A percentile compares a stretch with the other conserved stretches of the same genome.
phyloP scores from a whole-genome alignment of 1,284 basidiomycete genomes.

The Irpex sp. region DNA sequence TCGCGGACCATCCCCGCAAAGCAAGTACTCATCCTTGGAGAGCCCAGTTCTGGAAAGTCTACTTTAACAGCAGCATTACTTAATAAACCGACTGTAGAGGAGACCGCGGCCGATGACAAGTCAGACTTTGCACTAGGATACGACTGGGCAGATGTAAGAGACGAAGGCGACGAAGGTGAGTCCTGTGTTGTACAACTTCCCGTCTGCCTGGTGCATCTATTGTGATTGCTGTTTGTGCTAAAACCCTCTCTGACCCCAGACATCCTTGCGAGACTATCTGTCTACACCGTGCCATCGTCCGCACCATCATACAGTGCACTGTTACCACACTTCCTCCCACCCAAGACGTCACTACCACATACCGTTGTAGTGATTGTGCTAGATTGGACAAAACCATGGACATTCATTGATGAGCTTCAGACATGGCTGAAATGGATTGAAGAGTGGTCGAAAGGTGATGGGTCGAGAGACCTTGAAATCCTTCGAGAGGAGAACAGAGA shows the following conservation, averaged over 20 bases:
- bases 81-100: constrained; percentile 56
- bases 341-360: constrained; percentile 66
- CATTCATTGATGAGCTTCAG: constrained; percentile 85
- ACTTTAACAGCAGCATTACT: constrained; percentile 66
- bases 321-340: constrained; percentile 82
- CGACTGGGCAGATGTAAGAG: constrained; percentile 81
- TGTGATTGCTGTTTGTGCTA: not conserved
- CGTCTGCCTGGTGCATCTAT: not conserved
- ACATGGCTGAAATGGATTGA: constrained; percentile 87
- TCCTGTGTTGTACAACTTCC: constrained; percentile 7
- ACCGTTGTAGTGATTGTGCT: constrained; percentile 84
- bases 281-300: constrained; percentile 87
- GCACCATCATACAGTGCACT: constrained; percentile 70
- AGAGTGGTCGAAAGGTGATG: constrained; percentile 71
- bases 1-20: constrained; percentile 83
- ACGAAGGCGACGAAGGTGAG: constrained; percentile 87
- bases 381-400: constrained; percentile 96
- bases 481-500: constrained; percentile 79
- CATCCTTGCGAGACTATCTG: constrained; percentile 80
- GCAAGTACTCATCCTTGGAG: constrained; percentile 79
- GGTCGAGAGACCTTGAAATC: constrained; percentile 64
- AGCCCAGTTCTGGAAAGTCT: constrained; percentile 76
- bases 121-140: constrained; percentile 83
- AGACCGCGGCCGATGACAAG: constrained; percentile 50
- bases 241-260: constrained; percentile 42